These are phyloP conservation scores for Pichia phayaonensis DNA, from an alignment of 805 yeast genomes.

Conservation along the genomic window DNA sequence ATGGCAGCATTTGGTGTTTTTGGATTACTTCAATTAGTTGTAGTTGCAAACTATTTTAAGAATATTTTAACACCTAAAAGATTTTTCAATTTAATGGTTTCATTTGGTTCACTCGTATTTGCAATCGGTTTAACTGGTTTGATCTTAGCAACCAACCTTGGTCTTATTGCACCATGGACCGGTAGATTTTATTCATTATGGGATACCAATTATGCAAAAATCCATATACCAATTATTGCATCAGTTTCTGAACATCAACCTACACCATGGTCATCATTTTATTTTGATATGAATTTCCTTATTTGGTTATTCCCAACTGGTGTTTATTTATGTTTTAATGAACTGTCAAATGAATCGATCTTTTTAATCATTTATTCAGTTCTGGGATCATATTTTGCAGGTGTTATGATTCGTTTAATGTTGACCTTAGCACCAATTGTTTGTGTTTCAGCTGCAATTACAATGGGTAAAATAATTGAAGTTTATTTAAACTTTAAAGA, in stretches of 20 bases:
- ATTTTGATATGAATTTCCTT: slow-evolving; percentile 85
- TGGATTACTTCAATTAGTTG: slow-evolving; percentile 87
- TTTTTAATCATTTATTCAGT: slow-evolving; percentile 88
- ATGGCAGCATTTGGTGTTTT: slow-evolving; percentile 98
- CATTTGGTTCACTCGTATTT: slow-evolving; percentile 50
- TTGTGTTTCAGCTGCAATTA: slow-evolving; percentile 88
- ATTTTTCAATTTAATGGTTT: slow-evolving; percentile 61
- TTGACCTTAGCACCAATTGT: slow-evolving; percentile 92
- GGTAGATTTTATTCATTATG: slow-evolving; percentile 97
- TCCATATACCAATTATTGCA: slow-evolving; percentile 97
- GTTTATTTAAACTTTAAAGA: slow-evolving; percentile 59
- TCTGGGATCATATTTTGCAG: slow-evolving; percentile 95
- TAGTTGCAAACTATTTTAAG: slow-evolving; percentile 76
- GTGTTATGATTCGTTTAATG: slow-evolving; percentile 98
- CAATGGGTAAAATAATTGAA: slow-evolving; percentile 78
- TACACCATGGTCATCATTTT: slow-evolving; percentile 99
- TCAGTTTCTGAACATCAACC: slow-evolving; percentile 99
- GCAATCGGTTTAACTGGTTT: slow-evolving; percentile 63
- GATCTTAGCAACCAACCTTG: slow-evolving; percentile 75
- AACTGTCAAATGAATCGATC: slow-evolving; percentile 83
- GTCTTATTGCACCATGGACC: slow-evolving; percentile 98
- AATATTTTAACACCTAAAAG: slow-evolving; percentile 62
- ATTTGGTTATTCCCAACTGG: slow-evolving; percentile 99
- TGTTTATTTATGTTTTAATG: slow-evolving; percentile 82
- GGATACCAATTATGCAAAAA: slow-evolving; percentile 97